A percentile compares a stretch with the other conserved stretches of the same genome.
phyloP scores from a whole-genome alignment of 2,329 filamentous ascomycete genomes.

The Cadophora luteo-olivacea region DNA sequence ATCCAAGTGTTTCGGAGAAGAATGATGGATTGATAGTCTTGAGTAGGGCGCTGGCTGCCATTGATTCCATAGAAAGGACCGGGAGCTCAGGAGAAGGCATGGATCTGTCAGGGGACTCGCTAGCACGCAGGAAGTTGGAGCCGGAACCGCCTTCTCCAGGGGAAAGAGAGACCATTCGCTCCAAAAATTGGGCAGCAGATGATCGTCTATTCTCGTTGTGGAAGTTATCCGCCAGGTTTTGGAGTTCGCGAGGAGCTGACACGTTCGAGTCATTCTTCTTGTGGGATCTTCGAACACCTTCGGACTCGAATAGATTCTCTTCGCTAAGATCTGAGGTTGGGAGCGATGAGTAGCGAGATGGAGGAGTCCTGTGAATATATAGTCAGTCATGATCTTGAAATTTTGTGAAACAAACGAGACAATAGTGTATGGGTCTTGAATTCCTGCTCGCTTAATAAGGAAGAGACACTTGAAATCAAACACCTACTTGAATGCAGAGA shows the following conservation, averaged over 20 bases:
- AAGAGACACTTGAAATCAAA: neutral
- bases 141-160: neutral
- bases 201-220: neutral
- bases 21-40: neutral
- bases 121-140: neutral
- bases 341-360: neutral
- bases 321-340: neutral
- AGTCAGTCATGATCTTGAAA: neutral
- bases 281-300: neutral
- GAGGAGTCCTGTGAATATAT: neutral
- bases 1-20: neutral
- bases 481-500: neutral
- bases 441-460: neutral
- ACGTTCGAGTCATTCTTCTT: neutral
- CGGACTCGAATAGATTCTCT: neutral
- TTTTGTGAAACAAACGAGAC: too few relatives aligned
- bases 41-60: neutral
- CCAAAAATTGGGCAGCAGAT: neutral
- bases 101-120: neutral
- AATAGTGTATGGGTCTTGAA: neutral
- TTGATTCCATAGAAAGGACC: neutral
- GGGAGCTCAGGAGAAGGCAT: neutral
- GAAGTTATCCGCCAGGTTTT: neutral
- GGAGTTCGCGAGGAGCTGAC: neutral
- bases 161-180: neutral